Base-by-base conservation (phyloP, 192 early-diverging fungal genomes). In the Lobosporangium transversale region DNA sequence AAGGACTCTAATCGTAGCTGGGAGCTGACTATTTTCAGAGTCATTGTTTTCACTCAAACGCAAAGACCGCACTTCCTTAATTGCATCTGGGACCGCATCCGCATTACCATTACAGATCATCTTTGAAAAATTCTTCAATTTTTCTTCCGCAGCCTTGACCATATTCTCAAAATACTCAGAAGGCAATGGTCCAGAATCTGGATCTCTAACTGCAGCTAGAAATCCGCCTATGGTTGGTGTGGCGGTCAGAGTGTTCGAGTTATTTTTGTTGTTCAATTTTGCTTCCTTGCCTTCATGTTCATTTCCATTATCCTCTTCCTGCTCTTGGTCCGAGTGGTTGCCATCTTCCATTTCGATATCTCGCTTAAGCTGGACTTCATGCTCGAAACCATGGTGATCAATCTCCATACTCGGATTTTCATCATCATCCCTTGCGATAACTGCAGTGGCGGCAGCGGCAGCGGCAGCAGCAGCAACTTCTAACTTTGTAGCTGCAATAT, bases 401-500 rank as follows among this genome's bases (percentile, higher is more conserved):
- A 76, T 17, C 0, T 62, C 73, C 58, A 71, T 58, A 20, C 10
- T 21, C 37, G 51, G 32, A 1, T 48, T 42, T 17, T 54, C 60
- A 15, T 55, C 60, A 11, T 44, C 48, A n/a, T n/a, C n/a, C n/a
- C n/a, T n/a, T n/a, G n/a, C n/a, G n/a, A n/a, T n/a, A n/a, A n/a
- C n/a, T n/a, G n/a, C n/a, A n/a, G n/a, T n/a, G n/a, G n/a, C n/a
- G 5, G 40, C 48, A 29, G 29, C 44, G 7, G 4, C 20, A 32
- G 29, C 32, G 14, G 10, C 58, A 4, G 42, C 51, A 32, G 58
- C 29, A 1, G n/a, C 69, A 5, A 61, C 32, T 32, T 67, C 58
- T 27, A 40, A n/a, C 17, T 67, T 23, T 5, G 73, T 76, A 20
- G 73, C 73, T 0, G 73, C 73, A 54, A 76, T 76, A 24, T 76